Evolutionary conservation across 139 green algal species (phyloP).

Genomic region (Penium margaritaceum): DNA sequence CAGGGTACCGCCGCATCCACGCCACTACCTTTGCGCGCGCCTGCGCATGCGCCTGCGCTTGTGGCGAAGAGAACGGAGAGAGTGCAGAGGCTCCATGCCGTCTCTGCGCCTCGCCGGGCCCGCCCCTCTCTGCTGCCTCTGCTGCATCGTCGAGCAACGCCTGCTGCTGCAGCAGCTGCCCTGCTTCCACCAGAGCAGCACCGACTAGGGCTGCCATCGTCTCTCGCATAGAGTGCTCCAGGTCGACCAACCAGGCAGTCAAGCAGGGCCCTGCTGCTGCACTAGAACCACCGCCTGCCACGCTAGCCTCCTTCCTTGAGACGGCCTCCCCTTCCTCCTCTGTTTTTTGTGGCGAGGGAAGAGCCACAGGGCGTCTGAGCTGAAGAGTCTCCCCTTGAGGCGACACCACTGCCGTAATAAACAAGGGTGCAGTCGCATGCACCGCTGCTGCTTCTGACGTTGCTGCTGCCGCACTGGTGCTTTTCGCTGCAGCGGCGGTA

Average conservation of each 20-base stretch:
- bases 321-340: neutral
- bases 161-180: neutral
- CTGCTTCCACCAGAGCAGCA: neutral
- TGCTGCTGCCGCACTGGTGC: too few species aligned
- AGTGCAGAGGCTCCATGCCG: too few species aligned
- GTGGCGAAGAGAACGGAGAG: too few species aligned
- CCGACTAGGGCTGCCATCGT: neutral
- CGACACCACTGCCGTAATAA: slow-evolving; percentile 11
- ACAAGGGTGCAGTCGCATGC: too few species aligned
- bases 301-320: neutral
- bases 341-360: neutral
- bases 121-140: too few species aligned
- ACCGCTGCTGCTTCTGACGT: too few species aligned
- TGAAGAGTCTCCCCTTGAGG: slow-evolving; percentile 1
- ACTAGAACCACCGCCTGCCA: neutral
- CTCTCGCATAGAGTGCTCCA: neutral
- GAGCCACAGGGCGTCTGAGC: neutral
- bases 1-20: slow-evolving; percentile 11
- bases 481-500: too few species aligned
- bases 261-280: neutral
- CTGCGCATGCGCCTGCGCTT: too few species aligned
- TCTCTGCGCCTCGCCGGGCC: too few species aligned
- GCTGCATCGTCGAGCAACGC: neutral
- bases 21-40: slow-evolving; percentile 8
- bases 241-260: neutral